These are phyloP conservation scores for Talaromyces adpressus DNA, from an alignment of 495 filamentous ascomycete genomes.

Conservation along the genomic window DNA sequence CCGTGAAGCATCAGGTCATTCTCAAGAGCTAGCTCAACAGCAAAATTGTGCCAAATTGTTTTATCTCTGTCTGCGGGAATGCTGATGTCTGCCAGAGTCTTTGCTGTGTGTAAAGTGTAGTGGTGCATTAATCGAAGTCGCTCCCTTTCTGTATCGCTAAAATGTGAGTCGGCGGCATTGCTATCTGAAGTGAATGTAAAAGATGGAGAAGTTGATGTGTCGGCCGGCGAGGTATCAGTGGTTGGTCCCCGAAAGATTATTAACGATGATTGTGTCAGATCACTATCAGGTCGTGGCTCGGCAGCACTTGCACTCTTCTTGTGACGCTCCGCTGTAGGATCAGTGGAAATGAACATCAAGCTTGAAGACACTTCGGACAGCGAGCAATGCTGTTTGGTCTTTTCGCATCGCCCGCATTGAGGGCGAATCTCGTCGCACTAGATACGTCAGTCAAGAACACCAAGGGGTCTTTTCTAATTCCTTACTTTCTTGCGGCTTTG, in stretches of 20 bases:
- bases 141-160: slow-evolving; percentile 2
- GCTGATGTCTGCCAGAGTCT: neutral
- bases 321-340: neutral
- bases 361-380: neutral
- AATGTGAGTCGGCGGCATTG: neutral
- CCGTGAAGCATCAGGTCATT: slow-evolving; percentile 46
- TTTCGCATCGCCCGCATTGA: slow-evolving; percentile 6
- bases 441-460: neutral
- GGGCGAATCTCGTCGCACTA: slow-evolving; percentile 5
- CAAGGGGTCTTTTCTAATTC: too few relatives aligned
- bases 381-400: neutral
- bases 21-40: slow-evolving; percentile 37
- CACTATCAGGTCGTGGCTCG: neutral
- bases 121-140: slow-evolving; percentile 1
- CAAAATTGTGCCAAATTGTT: slow-evolving; percentile 33
- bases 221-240: neutral
- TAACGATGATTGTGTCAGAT: neutral
- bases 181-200: neutral
- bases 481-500: slow-evolving; percentile 15
- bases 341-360: slow-evolving; percentile 1
- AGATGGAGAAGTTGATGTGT: neutral
- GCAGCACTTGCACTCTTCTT: neutral
- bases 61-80: neutral
- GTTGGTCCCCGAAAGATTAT: neutral
- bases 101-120: slow-evolving; percentile 4